Conservation (phyloP, 2,329 filamentous ascomycete species). For the Aaosphaeria arxii region DNA sequence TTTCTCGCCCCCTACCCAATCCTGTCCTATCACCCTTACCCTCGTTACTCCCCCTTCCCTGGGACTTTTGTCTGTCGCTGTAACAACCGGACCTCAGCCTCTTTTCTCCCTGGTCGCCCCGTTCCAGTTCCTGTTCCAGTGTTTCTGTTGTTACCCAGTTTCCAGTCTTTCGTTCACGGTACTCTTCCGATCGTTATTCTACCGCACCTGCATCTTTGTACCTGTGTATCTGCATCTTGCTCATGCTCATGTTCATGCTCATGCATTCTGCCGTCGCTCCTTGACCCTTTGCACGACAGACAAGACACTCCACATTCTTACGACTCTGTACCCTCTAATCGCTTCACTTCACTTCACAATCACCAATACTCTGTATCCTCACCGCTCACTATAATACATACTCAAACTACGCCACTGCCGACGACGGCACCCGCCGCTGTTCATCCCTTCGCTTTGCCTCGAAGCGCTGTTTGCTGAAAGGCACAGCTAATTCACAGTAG, state of each 20-base stretch:
- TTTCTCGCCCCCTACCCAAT: conserved; percentile 9
- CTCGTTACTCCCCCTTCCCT: conserved; percentile 11
- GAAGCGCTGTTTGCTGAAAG: too few species aligned
- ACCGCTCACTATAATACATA: too few species aligned
- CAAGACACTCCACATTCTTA: neutral
- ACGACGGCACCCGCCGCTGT: too few species aligned
- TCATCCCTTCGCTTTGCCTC: too few species aligned
- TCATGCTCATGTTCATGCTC: neutral
- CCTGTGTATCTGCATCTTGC: neutral
- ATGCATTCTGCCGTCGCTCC: conserved; percentile 24
- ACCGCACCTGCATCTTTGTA: neutral
- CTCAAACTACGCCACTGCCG: too few species aligned
- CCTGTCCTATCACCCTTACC: conserved; percentile 1
- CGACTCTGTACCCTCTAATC: neutral
- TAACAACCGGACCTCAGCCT: neutral
- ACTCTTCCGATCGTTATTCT: too few species aligned
- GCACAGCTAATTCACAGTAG: too few species aligned
- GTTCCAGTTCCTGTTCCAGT: too few species aligned
- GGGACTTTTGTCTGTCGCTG: too few species aligned
- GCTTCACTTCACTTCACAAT: too few species aligned
- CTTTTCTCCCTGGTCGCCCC: neutral
- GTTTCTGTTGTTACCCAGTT: neutral
- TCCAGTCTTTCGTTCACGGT: neutral
- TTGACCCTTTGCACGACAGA: conserved; percentile 12
- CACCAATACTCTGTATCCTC: too few species aligned